Conservation (phyloP, 768 basidiomycete genomes). For the Suillus discolor region DNA sequence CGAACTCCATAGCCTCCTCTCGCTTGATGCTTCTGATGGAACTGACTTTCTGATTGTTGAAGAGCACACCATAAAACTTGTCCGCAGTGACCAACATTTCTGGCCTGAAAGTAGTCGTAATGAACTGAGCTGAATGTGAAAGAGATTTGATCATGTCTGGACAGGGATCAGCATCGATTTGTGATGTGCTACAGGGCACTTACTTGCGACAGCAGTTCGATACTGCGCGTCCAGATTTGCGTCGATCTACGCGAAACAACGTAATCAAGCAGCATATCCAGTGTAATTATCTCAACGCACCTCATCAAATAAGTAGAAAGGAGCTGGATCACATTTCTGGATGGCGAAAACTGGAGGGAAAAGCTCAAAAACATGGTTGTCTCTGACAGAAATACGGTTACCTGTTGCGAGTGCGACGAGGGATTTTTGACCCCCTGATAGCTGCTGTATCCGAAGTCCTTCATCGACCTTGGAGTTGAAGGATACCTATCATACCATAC, state of each 20-base stretch:
- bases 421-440: slow-evolving; percentile 97
- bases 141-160: slow-evolving; percentile 88
- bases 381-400: slow-evolving; percentile 25
- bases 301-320: slow-evolving; percentile 99
- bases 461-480: slow-evolving; percentile 99
- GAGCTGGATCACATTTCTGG: slow-evolving; percentile 98
- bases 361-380: slow-evolving; percentile 10
- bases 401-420: slow-evolving; percentile 94
- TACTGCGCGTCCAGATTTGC: slow-evolving; percentile 98
- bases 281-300: slow-evolving; percentile 34
- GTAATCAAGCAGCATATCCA: neutral
- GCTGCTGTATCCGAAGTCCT: slow-evolving; percentile 92
- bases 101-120: slow-evolving; percentile 97
- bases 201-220: slow-evolving; percentile 93
- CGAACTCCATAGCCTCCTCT: slow-evolving; percentile 93
- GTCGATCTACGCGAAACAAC: slow-evolving; percentile 65
- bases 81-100: slow-evolving; percentile 97
- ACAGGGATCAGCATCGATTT: slow-evolving; percentile 22
- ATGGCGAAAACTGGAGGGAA: slow-evolving; percentile 83
- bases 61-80: slow-evolving; percentile 96
- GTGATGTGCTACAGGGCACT: slow-evolving; percentile 30
- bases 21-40: slow-evolving; percentile 84
- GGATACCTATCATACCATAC: slow-evolving; percentile 66
- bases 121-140: slow-evolving; percentile 88
- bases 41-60: slow-evolving; percentile 94